Percentiles rank a stretch among this genome's conserved stretches.
These are phyloP conservation scores for Lactifluus echinatus DNA, from an alignment of 768 basidiomycete genomes.

Conservation along the genomic window DNA sequence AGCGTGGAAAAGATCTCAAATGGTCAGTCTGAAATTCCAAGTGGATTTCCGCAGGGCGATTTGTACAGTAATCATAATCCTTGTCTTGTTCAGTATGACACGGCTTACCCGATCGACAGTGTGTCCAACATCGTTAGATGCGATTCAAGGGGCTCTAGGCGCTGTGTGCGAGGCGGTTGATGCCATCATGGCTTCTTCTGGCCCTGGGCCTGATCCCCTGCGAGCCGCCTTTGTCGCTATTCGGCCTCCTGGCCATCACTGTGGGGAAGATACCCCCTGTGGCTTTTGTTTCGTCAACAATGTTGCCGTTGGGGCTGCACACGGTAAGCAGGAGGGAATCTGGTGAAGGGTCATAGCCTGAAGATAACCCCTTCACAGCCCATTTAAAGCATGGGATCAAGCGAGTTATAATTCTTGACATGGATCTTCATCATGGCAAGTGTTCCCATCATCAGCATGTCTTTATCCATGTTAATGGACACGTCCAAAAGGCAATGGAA, in stretches of 20 bases:
- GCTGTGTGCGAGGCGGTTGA: conserved; percentile 89
- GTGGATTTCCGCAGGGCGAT: conserved; percentile 64
- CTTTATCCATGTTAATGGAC: not conserved
- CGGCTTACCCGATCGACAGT: conserved; percentile 36
- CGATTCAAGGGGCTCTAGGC: conserved; percentile 74
- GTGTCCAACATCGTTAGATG: conserved; percentile 65
- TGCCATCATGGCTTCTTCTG: conserved; percentile 32
- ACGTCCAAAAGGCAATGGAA: conserved; percentile 67
- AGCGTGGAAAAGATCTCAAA: conserved; percentile 52
- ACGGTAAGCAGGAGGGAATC: conserved; percentile 44
- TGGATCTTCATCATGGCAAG: conserved; percentile 84
- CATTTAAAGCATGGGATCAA: conserved; percentile 72
- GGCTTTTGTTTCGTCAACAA: conserved; percentile 98
- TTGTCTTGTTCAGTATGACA: not conserved
- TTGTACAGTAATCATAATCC: conserved; percentile 55
- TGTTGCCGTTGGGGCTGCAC: conserved; percentile 80
- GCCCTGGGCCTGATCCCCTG: not conserved
- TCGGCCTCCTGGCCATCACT: conserved; percentile 91
- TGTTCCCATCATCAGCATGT: not conserved
- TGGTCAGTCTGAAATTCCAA: conserved; percentile 70
- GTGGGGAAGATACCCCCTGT: conserved; percentile 79
- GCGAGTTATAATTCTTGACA: conserved; percentile 81
- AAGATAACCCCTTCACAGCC: conserved; percentile 38
- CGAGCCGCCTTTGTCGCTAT: conserved; percentile 69
- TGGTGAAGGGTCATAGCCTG: not conserved